Conservation (phyloP, 352 stramenopile genomes). For the Blastocystis sp. region DNA sequence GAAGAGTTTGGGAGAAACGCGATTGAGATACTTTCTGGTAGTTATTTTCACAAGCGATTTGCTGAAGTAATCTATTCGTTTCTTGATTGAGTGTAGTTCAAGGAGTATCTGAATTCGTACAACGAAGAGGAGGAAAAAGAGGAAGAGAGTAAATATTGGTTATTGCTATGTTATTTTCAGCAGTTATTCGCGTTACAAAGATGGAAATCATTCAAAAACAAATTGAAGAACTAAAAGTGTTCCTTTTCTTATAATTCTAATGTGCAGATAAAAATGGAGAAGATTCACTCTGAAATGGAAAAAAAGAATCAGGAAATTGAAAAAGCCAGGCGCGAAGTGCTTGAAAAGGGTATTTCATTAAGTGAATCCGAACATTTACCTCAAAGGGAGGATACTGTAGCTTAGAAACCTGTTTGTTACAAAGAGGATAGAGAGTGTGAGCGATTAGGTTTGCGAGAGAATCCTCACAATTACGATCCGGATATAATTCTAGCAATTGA, state of each 20-base stretch:
- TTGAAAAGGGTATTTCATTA: not conserved
- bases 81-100: not conserved
- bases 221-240: slow-evolving; percentile 11
- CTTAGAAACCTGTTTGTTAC: slow-evolving; percentile 12
- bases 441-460: slow-evolving; percentile 45
- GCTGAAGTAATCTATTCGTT: not conserved
- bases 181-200: slow-evolving; percentile 8
- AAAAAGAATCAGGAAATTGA: slow-evolving; percentile 3
- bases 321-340: not conserved
- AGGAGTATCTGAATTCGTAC: slow-evolving; percentile 24
- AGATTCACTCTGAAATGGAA: slow-evolving; percentile 37
- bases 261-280: not conserved
- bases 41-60: slow-evolving; percentile 43
- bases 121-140: slow-evolving; percentile 10
- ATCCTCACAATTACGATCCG: slow-evolving; percentile 29
- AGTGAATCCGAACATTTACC: not conserved
- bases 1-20: not conserved
- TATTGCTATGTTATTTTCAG: not conserved
- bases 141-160: not conserved
- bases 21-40: slow-evolving; percentile 30
- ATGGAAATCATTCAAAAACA: slow-evolving; percentile 44
- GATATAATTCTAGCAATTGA: not conserved
- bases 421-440: slow-evolving; percentile 26
- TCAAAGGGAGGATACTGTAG: not conserved
- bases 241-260: not conserved